Evolutionary conservation across 805 yeast genomes (phyloP), one percentile per base, ranked within the genome.

Genomic region (Trichomonascus vanleenenianus): DNA sequence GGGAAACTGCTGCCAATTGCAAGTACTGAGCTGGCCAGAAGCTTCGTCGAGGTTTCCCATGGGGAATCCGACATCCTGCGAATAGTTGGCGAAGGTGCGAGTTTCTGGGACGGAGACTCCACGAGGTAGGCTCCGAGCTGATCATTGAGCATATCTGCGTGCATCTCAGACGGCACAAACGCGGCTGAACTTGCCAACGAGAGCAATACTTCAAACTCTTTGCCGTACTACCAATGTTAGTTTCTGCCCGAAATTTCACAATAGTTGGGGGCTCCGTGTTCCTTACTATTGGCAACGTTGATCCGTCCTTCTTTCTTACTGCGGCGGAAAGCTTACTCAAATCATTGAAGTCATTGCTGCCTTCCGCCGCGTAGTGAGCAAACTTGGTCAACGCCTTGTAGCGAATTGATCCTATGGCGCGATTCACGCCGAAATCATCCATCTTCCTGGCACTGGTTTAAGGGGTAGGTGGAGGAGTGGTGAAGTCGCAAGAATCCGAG

Each of bases 111-210:
- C 9, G 74, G 72, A 27, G 73, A 60, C 40, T 73, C 76, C 33
- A 66, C 50, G 30, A 81, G 62, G 52, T 78, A 78, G 12, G 58
- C 50, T 5, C 68, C 60, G 42, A 81, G 66, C 47, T 75, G 72
- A 5, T 63, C 61, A n/a, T 74, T 55, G 30, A 79, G 57, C 8
- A 62, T 47, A 11, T 62, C 56, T 3, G 76, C 81, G 37, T 74
- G 75, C 4, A 51, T 55, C 19, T 58, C 57, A 44, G 64, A 67
- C 46, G 58, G 57, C 45, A 71, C 54, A 30, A 52, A 51, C 2
- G 56, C 50, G 5, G 77, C 67, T 11, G 77, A 64, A 22, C 66
- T 66, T 49, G 82, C 76, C 22, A 83, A 61, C 0, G 86, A 83
- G 39, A 74, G 52, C 48, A 81, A 64, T 3, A 74, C 71, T 50